phyloP scores from a whole-genome alignment of 305 asterid genomes.

The Rubia tinctorum region DNA sequence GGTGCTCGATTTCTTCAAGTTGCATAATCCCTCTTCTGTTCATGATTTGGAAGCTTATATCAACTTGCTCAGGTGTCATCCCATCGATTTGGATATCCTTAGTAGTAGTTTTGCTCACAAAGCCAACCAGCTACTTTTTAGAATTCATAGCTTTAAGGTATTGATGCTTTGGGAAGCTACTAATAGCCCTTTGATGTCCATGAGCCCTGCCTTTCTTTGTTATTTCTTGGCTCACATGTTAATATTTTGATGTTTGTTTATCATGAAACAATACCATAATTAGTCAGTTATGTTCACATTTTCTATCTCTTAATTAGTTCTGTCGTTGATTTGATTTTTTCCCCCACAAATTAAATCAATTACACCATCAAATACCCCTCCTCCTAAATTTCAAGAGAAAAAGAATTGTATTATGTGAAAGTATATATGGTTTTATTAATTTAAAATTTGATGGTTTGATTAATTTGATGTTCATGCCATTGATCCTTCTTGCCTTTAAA shows the following conservation, averaged over 20 bases:
- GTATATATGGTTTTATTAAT: too few species aligned
- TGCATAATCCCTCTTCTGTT: conserved; percentile 57
- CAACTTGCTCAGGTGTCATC: conserved; percentile 34
- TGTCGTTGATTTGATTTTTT: too few species aligned
- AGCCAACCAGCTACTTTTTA: conserved; percentile 32
- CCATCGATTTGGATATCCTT: conserved; percentile 12
- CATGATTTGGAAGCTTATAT: conserved; percentile 54
- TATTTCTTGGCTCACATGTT: neutral
- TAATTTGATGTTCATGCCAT: too few species aligned
- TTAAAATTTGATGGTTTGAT: too few species aligned
- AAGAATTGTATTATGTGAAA: too few species aligned
- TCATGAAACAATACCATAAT: too few species aligned
- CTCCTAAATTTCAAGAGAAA: too few species aligned
- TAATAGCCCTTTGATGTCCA: neutral
- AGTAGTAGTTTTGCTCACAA: conserved; percentile 28
- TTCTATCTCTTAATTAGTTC: too few species aligned
- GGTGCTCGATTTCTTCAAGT: conserved; percentile 46
- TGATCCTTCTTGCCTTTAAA: too few species aligned
- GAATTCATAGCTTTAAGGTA: conserved; percentile 20
- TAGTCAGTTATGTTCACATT: too few species aligned
- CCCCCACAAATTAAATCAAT: too few species aligned
- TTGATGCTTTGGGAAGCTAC: conserved; percentile 26
- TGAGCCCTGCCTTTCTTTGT: neutral
- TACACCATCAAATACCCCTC: too few species aligned
- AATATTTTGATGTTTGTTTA: conserved; percentile 4